Conservation (phyloP, 441 rosid genomes). For the California macrophylla region DNA sequence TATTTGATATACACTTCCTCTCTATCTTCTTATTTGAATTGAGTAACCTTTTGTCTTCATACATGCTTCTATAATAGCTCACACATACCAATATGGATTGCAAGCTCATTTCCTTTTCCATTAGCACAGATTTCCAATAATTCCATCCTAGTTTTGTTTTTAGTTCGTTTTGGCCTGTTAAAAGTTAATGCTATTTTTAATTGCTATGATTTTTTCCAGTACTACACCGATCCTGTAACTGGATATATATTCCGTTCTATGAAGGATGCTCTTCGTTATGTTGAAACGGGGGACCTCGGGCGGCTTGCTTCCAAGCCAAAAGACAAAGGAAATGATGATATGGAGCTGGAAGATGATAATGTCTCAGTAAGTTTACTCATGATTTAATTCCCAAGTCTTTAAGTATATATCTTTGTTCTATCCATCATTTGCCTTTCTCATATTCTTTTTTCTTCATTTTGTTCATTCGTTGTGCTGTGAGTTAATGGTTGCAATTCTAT, state of each 20-base stretch:
- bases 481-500: not conserved
- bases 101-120: not conserved
- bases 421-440: not conserved
- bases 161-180: not conserved
- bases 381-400: not conserved
- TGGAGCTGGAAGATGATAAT: conserved; percentile 38
- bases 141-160: not conserved
- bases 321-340: conserved; percentile 28
- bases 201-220: conserved; percentile 32
- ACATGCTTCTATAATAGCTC: not conserved
- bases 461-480: not conserved
- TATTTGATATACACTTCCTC: conserved; percentile 26
- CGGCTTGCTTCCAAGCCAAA: conserved; percentile 46
- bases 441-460: not conserved
- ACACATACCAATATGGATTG: not conserved
- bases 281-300: conserved; percentile 56
- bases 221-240: conserved; percentile 66
- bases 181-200: not conserved
- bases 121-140: not conserved
- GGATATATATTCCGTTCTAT: conserved; percentile 69
- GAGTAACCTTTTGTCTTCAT: conserved; percentile 12
- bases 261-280: conserved; percentile 62
- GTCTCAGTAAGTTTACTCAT: conserved; percentile 33
- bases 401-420: not conserved
- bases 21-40: not conserved